Evolutionary conservation across 148 eudicot species (phyloP), one percentile per base, ranked within the genome.

Genomic region (Amaranthus hypochondriacus): DNA sequence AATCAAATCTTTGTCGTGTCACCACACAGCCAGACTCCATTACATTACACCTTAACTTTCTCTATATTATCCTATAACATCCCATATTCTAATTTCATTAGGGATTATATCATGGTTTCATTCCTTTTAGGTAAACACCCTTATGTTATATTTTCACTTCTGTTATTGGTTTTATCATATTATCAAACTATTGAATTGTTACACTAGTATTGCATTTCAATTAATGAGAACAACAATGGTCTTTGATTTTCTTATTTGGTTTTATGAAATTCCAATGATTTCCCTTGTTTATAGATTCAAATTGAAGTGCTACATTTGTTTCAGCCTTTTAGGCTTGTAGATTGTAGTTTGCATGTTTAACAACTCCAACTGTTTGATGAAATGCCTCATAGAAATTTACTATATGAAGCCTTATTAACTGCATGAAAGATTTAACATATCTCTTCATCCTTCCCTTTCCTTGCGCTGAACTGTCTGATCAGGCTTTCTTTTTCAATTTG

Each of bases 361-460:
- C 77, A 71, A 51, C 75, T 9, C 59, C 49, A 82, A 14, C 13
- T 79, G 82, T 82, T 79, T 68, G 85, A 60, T 75, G 55, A 72
- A 82, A 72, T 82, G 85, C 68, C 75, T 62, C 3, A 72, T 9
- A n/a, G 55, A 75, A 66, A 48, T 60, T 5, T 67, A 48, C 7
- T 5, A 56, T n/a, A 39, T 44, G 10, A 59, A 56, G 7, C 12
- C 48, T 10, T 65, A n/a, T 60, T 42, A 4, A 8, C 15, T 15
- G 56, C 28, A 51, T 10, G 12, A 48, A 12, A 39, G 18, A 2
- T 59, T 55, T 1, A 7, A 6, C 52, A 7, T 28, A 28, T 28
- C 39, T 28, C 39, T 28, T 28, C 39, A 1, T 28, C 39, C 39
- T 28, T 28, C 39, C 39, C 39, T 28, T 28, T 28, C 39, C 39